phyloP scores from a whole-genome alignment of 2,329 filamentous ascomycete species.

The Torrubiellomyces zombiae region DNA sequence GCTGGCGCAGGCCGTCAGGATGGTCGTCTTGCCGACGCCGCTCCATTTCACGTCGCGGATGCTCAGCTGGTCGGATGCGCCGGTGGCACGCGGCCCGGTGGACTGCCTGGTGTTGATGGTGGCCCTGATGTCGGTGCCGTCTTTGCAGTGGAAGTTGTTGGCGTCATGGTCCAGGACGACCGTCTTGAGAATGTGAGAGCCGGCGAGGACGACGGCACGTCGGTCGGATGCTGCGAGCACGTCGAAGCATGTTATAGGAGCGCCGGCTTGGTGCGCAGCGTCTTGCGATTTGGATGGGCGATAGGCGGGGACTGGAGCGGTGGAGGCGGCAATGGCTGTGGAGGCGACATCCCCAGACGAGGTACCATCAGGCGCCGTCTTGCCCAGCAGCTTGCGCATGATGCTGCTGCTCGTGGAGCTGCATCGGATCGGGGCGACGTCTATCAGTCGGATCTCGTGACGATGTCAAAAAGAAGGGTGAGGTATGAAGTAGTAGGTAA shows the following conservation, averaged over 20 bases:
- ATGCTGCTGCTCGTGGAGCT: no score
- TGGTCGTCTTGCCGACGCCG: slow-evolving; percentile 30
- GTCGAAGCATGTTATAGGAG: slow-evolving; percentile 41
- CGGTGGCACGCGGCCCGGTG: slow-evolving; percentile 22
- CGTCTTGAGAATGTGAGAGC: slow-evolving; percentile 43
- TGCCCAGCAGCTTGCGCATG: slow-evolving; percentile 45
- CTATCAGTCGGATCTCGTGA: no score
- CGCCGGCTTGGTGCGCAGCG: slow-evolving; percentile 31
- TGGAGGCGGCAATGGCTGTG: slow-evolving; percentile 30
- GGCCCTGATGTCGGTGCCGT: slow-evolving; percentile 41
- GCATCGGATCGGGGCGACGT: no score
- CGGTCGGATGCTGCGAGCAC: slow-evolving; percentile 40
- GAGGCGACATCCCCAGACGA: slow-evolving; percentile 25
- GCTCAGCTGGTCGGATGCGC: slow-evolving; percentile 38
- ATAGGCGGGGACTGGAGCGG: slow-evolving; percentile 19
- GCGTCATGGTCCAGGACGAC: slow-evolving; percentile 33
- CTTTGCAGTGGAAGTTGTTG: slow-evolving; percentile 26
- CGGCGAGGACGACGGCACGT: slow-evolving; percentile 37
- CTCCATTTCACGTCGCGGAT: slow-evolving; percentile 48
- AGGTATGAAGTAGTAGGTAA: no score
- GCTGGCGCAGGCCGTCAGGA: slow-evolving; percentile 47
- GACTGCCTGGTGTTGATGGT: slow-evolving; percentile 34
- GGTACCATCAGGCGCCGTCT: slow-evolving; percentile 29
- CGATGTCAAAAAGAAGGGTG: no score
- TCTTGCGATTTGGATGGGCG: slow-evolving; percentile 40